Evolutionary conservation across 345 rosid genomes (phyloP).

Genomic region (rapeseed (Brassica napus)): Da-Ae NC_063435.1:27694001-27694500

Average conservation of each 20-base stretch:
- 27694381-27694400: conserved; percentile 28
- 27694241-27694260: conserved; percentile 70
- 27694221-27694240: conserved; percentile 76
- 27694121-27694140: conserved; percentile 66
- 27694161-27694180: conserved; percentile 64
- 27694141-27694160: conserved; percentile 71
- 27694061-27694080: conserved; percentile 71
- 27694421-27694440: conserved; percentile 7
- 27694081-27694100: conserved; percentile 69
- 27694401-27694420: conserved; percentile 24
- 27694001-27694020: too few species aligned
- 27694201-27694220: conserved; percentile 53
- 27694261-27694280: conserved; percentile 62
- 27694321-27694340: conserved; percentile 21
- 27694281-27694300: conserved; percentile 29
- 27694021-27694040: conserved; percentile 15
- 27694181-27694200: conserved; percentile 61
- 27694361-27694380: conserved; percentile 27
- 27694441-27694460: conserved; percentile 1
- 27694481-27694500: conserved; percentile 29
- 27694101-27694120: conserved; percentile 63
- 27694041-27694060: conserved; percentile 55
- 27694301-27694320: conserved; percentile 21
- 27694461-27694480: conserved; percentile 39
- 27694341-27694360: conserved; percentile 29